Evolutionary conservation across 2,329 filamentous ascomycete species (phyloP).

Genomic region (Chrysoporthe deuterocubensis): DNA sequence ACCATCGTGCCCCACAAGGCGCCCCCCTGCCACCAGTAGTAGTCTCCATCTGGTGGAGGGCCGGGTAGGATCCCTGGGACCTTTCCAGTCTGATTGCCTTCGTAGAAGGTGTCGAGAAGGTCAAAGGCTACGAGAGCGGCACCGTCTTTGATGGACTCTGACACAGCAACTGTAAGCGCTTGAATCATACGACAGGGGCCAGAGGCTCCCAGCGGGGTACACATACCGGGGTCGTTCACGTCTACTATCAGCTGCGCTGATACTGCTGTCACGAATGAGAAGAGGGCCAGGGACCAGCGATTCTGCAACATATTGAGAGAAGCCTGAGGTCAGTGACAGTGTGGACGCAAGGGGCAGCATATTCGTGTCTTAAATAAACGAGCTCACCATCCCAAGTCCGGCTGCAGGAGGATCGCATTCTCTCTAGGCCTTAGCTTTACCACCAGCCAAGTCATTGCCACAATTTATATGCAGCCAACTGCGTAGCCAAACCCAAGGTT

Average conservation of each 20-base stretch:
- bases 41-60: constrained; percentile 32
- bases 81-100: constrained; percentile 32
- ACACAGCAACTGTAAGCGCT: neutral
- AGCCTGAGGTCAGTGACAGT: constrained; percentile 3
- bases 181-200: neutral
- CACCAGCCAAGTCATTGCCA: neutral
- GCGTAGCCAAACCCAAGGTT: neutral
- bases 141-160: constrained; percentile 25
- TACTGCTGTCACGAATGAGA: constrained; percentile 18
- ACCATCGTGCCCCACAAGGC: constrained; percentile 54
- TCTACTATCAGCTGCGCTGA: constrained; percentile 22
- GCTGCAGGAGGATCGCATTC: neutral
- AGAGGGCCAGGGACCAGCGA: constrained; percentile 8
- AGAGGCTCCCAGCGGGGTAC: neutral
- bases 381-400: neutral
- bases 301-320: constrained; percentile 17
- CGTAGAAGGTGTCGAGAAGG: constrained; percentile 30
- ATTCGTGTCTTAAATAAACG: neutral
- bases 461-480: neutral
- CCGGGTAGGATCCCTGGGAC: constrained; percentile 33
- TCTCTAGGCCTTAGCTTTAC: neutral
- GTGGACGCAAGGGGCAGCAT: neutral
- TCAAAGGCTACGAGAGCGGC: constrained; percentile 26
- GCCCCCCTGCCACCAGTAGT: constrained; percentile 58
- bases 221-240: constrained; percentile 23